Evolutionary conservation across 495 filamentous ascomycete genomes (phyloP).

Genomic region (Wilcoxina mikolae): DNA sequence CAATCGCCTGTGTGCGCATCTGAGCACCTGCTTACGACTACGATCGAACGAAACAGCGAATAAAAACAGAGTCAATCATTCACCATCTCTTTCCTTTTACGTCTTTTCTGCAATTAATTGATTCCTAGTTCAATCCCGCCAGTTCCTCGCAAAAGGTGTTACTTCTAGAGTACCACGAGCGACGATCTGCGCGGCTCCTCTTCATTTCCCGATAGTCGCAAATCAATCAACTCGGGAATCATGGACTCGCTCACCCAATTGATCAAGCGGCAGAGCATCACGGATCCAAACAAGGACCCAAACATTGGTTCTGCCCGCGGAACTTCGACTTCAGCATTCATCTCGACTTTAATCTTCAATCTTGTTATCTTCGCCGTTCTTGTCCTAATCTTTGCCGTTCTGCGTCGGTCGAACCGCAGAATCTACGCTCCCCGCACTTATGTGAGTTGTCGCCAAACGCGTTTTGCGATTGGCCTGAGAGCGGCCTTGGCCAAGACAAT

Average conservation of each 20-base stretch:
- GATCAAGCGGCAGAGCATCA: slow-evolving; percentile 4
- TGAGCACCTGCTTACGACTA: too few relatives aligned
- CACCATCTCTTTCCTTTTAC: too few relatives aligned
- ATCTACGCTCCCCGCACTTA: slow-evolving; percentile 85
- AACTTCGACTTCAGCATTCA: slow-evolving; percentile 37
- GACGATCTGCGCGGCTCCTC: too few relatives aligned
- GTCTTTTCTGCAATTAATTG: too few relatives aligned
- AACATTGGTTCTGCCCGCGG: slow-evolving; percentile 24
- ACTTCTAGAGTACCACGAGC: too few relatives aligned
- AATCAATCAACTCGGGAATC: too few relatives aligned
- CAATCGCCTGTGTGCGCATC: too few relatives aligned
- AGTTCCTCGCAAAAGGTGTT: too few relatives aligned
- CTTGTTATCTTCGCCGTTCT: slow-evolving; percentile 49
- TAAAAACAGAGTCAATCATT: too few relatives aligned
- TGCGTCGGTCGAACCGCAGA: slow-evolving; percentile 56
- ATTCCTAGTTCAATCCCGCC: too few relatives aligned
- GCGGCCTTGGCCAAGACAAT: not conserved
- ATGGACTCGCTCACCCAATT: not conserved
- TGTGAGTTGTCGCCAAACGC: slow-evolving; percentile 30
- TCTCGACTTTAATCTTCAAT: slow-evolving; percentile 60
- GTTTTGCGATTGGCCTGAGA: not conserved
- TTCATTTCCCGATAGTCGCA: too few relatives aligned
- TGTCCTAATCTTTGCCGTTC: slow-evolving; percentile 55
- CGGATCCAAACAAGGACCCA: slow-evolving; percentile 13
- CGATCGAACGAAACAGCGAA: too few relatives aligned